A percentile compares a stretch with the other conserved stretches of the same genome.
Evolutionary conservation across 495 filamentous ascomycete species (phyloP).

Genomic region (Tuber aestivum): DNA sequence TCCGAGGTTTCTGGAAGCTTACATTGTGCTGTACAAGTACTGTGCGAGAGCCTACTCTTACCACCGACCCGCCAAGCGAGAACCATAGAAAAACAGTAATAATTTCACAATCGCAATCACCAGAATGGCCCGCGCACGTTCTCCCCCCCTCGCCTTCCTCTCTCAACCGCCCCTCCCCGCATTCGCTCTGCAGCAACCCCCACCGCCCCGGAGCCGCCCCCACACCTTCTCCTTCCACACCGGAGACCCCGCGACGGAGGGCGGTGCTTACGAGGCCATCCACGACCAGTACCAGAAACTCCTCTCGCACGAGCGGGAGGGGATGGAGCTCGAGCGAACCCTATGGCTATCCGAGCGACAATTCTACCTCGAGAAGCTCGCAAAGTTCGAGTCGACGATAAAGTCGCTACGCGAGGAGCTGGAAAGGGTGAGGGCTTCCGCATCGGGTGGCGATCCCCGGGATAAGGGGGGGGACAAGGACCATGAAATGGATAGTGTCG

Average conservation of each 20-base stretch:
- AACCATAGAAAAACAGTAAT: neutral
- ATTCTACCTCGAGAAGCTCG: neutral
- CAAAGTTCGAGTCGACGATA: neutral
- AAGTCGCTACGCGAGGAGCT: neutral
- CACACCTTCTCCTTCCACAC: neutral
- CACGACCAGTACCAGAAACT: neutral
- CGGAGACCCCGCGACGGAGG: neutral
- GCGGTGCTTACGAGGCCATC: neutral
- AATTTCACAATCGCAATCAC: neutral
- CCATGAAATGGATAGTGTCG: neutral
- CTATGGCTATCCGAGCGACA: neutral
- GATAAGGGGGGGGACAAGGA: neutral
- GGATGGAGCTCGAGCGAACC: neutral
- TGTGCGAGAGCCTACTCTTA: neutral
- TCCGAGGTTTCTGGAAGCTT: neutral
- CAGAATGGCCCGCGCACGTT: neutral
- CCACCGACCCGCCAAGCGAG: neutral
- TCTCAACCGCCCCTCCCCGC: neutral
- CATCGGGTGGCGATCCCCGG: neutral
- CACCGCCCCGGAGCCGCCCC: neutral
- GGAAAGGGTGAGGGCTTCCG: neutral
- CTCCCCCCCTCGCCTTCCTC: neutral
- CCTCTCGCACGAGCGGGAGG: conserved; percentile 1
- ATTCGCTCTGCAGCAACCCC: neutral
- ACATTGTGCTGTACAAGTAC: neutral